Evolutionary conservation across 139 green algal species (phyloP).

Genomic region (Auxenochlorella pyrenoidosa): DNA sequence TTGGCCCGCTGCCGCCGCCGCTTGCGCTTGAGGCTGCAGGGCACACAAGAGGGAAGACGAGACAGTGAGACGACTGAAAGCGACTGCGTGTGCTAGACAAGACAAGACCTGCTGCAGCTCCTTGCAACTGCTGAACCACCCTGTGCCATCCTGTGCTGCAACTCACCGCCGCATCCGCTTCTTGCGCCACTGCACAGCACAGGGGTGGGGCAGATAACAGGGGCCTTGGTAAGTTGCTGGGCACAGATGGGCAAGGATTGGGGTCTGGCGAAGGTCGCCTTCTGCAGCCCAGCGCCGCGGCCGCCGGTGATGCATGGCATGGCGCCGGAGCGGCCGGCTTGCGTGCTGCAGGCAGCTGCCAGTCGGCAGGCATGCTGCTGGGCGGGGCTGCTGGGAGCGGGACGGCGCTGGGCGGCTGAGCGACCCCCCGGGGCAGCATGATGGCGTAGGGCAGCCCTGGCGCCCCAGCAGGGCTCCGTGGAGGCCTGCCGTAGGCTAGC

Average conservation of each 20-base stretch:
- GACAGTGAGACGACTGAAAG: too few species aligned
- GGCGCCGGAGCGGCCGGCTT: background rate
- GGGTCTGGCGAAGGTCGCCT: background rate
- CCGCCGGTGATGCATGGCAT: background rate
- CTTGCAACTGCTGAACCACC: background rate
- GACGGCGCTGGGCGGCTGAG: background rate
- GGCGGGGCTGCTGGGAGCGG: too few species aligned
- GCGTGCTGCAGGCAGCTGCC: background rate
- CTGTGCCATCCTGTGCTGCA: background rate
- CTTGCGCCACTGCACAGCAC: conserved; percentile 39
- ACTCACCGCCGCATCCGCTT: conserved; percentile 40
- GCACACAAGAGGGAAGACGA: background rate
- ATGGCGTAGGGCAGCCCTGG: background rate
- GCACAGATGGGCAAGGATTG: background rate
- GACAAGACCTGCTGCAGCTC: too few species aligned
- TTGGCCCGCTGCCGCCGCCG: conserved; percentile 42
- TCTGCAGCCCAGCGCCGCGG: background rate
- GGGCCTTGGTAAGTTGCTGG: background rate
- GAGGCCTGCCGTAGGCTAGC: background rate
- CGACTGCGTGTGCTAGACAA: too few species aligned
- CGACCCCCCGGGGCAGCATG: background rate
- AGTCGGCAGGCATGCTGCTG: background rate
- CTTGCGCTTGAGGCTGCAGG: conserved; percentile 27
- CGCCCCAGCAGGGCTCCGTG: background rate
- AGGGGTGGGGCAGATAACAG: background rate